These are phyloP conservation scores for Desmodesmus armatus DNA, from an alignment of 139 green algal genomes.

Conservation along the genomic window DNA sequence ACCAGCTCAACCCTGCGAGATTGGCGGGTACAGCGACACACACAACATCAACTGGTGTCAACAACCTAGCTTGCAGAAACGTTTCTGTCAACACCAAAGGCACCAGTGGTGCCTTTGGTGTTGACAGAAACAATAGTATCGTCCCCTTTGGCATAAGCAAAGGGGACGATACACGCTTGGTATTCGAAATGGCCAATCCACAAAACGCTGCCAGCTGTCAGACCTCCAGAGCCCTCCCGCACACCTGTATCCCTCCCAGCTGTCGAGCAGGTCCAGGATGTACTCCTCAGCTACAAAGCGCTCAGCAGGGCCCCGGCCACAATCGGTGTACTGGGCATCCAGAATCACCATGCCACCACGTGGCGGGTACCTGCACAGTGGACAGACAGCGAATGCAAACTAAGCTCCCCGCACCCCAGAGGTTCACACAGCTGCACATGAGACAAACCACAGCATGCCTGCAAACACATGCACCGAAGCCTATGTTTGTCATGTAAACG, in stretches of 20 bases:
- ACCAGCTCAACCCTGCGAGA: conserved; percentile 72
- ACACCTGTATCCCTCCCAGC: conserved; percentile 73
- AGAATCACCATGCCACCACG: conserved; percentile 81
- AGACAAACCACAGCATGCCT: not conserved
- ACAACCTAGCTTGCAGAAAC: not conserved
- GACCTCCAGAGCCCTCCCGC: conserved; percentile 2
- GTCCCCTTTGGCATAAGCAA: no score
- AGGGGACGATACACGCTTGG: no score
- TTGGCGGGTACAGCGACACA: no score
- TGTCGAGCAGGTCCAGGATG: conserved; percentile 80
- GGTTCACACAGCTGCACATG: not conserved
- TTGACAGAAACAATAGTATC: no score
- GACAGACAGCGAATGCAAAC: no score
- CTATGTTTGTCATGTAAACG: no score
- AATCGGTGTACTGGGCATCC: conserved; percentile 69
- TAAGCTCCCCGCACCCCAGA: no score
- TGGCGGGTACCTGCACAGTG: conserved; percentile 69
- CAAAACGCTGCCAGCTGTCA: not conserved
- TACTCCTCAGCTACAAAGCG: conserved; percentile 86
- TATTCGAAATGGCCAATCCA: not conserved
- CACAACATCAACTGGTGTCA: not conserved
- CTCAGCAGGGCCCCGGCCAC: conserved; percentile 66
- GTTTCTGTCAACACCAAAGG: not conserved
- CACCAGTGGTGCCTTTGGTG: no score
- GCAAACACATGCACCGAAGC: no score